These are phyloP conservation scores for Blastomyces percursus DNA, from an alignment of 2,329 filamentous ascomycete genomes.

Conservation along the genomic window DNA sequence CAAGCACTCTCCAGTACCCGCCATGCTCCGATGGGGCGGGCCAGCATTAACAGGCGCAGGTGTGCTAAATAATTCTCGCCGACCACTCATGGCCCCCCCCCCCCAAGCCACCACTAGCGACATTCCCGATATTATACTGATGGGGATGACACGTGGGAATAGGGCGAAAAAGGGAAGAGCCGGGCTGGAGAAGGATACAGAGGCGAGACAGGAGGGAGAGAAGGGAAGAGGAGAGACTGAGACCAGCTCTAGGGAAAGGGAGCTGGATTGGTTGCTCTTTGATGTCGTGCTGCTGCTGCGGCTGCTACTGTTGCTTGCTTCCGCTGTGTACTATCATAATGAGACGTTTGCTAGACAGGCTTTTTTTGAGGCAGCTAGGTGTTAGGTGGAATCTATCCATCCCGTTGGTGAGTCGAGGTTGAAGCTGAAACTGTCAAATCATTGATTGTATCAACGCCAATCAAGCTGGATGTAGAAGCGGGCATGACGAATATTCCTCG, in stretches of 20 bases:
- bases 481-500: not conserved
- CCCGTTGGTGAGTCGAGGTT: not conserved
- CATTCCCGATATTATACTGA: not conserved
- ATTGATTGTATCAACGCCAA: too few relatives aligned
- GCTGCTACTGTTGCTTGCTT: too few relatives aligned
- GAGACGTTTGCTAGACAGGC: not conserved
- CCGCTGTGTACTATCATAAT: not conserved
- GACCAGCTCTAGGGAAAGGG: not conserved
- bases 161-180: not conserved
- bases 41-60: not conserved
- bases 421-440: too few relatives aligned
- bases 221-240: not conserved
- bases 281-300: not conserved
- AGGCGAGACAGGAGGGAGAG: not conserved
- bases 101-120: not conserved
- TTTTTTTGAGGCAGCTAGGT: not conserved
- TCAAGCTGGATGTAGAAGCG: not conserved
- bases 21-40: not conserved
- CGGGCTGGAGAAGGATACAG: not conserved
- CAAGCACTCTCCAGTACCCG: not conserved
- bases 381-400: not conserved
- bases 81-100: not conserved
- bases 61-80: not conserved
- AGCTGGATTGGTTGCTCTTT: not conserved
- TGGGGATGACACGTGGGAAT: conserved; percentile 4